Evolutionary conservation across 768 basidiomycete species (phyloP).

Genomic region (Boletellus sp.): DNA sequence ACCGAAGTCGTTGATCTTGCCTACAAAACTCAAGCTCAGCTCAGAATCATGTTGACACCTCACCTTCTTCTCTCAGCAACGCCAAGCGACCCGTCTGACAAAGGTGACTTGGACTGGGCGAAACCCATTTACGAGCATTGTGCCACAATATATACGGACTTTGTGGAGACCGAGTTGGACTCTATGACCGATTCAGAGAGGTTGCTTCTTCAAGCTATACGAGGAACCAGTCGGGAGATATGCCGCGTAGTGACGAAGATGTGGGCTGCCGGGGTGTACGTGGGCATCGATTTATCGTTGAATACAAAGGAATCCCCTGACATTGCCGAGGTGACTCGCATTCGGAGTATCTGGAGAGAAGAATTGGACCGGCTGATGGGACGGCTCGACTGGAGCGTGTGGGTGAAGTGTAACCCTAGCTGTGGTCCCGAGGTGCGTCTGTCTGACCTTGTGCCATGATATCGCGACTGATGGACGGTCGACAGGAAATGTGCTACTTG

Average conservation of each 20-base stretch:
- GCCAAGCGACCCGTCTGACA: background rate
- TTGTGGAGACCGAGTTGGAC: background rate
- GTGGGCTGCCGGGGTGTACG: too few species aligned
- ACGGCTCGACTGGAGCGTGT: conserved; percentile 51
- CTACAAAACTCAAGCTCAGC: conserved; percentile 10
- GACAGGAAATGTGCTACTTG: background rate
- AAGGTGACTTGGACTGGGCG: conserved; percentile 19
- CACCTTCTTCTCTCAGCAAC: conserved; percentile 16
- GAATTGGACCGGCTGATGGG: conserved; percentile 35
- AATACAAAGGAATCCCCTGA: background rate
- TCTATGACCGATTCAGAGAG: conserved; percentile 19
- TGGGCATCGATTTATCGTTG: conserved; percentile 2
- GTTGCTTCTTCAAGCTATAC: background rate
- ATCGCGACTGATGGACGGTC: background rate
- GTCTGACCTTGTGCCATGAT: background rate
- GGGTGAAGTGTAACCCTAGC: conserved; percentile 43
- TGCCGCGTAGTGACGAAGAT: conserved; percentile 14
- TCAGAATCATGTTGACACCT: conserved; percentile 20
- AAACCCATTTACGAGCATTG: conserved; percentile 25
- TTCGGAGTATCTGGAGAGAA: conserved; percentile 32
- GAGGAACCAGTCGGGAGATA: background rate
- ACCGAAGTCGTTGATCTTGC: background rate
- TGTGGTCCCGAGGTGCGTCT: conserved; percentile 42
- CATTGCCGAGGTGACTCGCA: background rate
- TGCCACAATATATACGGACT: conserved; percentile 16